Evolutionary conservation across 371 early-diverging fungal genomes (phyloP).

Genomic region (Entomophthora muscae): DNA sequence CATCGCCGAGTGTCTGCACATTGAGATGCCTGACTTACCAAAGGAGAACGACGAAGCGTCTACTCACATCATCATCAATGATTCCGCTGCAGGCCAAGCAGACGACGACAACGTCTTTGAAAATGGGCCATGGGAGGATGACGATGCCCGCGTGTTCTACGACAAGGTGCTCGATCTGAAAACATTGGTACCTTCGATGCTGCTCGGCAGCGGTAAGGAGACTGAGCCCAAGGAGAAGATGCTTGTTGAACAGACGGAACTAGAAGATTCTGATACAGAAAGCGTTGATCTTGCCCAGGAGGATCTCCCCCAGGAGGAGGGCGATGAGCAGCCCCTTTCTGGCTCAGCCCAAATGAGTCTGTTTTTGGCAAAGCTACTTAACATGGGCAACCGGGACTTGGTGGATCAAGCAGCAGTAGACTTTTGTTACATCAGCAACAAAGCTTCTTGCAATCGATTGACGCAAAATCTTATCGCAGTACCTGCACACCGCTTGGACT

Average conservation of each 20-base stretch:
- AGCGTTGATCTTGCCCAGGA: constrained; percentile 18
- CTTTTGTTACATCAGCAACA: constrained; percentile 79
- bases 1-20: constrained; percentile 37
- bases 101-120: constrained; percentile 3
- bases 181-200: constrained; percentile 54
- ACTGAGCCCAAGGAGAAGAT: constrained; percentile 18
- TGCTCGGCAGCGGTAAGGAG: constrained; percentile 33
- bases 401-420: constrained; percentile 84
- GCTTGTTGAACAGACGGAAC: constrained; percentile 10
- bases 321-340: not conserved
- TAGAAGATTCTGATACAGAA: constrained; percentile 11
- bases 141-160: constrained; percentile 67
- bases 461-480: constrained; percentile 52
- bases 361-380: constrained; percentile 55
- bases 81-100: constrained; percentile 12
- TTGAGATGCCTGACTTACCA: constrained; percentile 57
- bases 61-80: constrained; percentile 23
- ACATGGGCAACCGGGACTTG: constrained; percentile 57
- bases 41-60: constrained; percentile 31
- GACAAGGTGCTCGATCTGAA: constrained; percentile 58
- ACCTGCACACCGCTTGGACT: constrained; percentile 60
- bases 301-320: constrained; percentile 12
- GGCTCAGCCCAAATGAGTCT: constrained; percentile 35
- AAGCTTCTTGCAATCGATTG: constrained; percentile 53
- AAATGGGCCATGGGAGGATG: constrained; percentile 74